Evolutionary conservation across 2,329 filamentous ascomycete genomes (phyloP).

Genomic region (Bipolaris victoriae): DNA sequence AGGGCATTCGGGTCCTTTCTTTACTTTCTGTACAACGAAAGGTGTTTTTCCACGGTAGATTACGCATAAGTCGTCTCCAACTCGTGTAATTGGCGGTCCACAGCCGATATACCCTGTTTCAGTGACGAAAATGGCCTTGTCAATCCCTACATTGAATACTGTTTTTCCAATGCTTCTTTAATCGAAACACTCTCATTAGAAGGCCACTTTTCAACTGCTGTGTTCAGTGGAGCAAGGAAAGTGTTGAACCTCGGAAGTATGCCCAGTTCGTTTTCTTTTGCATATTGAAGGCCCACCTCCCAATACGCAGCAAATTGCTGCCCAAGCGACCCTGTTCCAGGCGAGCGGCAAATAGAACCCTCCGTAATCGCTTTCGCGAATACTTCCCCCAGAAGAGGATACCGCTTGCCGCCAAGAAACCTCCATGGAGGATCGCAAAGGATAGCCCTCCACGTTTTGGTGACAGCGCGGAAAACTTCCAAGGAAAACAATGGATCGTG

Average conservation of each 20-base stretch:
- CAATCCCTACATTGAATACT: neutral
- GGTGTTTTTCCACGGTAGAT: slow-evolving; percentile 4
- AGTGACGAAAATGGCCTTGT: slow-evolving; percentile 2
- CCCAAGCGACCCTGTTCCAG: neutral
- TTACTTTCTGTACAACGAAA: slow-evolving; percentile 7
- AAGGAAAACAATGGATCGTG: neutral
- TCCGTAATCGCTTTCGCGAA: neutral
- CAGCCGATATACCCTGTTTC: slow-evolving; percentile 5
- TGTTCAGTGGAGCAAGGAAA: neutral
- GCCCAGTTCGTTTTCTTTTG: neutral
- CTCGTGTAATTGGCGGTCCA: neutral
- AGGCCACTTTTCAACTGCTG: neutral
- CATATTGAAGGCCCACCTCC: neutral
- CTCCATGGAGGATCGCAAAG: neutral
- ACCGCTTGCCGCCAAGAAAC: neutral
- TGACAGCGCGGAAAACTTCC: slow-evolving; percentile 1
- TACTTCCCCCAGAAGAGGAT: slow-evolving; percentile 4
- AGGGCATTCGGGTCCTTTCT: neutral
- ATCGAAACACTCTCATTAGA: neutral
- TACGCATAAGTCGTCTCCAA: slow-evolving; percentile 11
- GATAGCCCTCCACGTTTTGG: neutral
- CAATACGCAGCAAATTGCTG: slow-evolving; percentile 4
- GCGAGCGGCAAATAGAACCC: neutral
- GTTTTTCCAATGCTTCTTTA: neutral
- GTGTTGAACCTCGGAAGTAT: neutral